A percentile compares a stretch with the other conserved stretches of the same genome.
Evolutionary conservation across 129 eudicot species (phyloP).

Genomic region (Helichrysum umbraculigerum): DNA sequence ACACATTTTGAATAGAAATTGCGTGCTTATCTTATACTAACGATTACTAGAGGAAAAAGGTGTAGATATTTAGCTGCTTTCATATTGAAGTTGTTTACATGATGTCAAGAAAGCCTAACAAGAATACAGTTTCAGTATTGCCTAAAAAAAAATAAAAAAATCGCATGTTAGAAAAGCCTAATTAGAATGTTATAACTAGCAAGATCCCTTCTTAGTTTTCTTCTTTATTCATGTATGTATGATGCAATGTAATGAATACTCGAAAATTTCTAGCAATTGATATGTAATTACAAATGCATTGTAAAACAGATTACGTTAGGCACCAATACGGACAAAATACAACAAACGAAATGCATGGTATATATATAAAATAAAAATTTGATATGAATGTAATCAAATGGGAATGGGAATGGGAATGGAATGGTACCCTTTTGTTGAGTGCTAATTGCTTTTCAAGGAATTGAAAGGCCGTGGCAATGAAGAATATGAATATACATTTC

Average conservation of each 20-base stretch:
- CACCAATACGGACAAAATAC: no score
- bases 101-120: not conserved
- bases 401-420: not conserved
- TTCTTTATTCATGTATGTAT: no score
- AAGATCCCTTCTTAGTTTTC: no score
- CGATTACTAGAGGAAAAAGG: not conserved
- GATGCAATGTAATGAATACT: no score
- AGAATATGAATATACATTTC: constrained; percentile 52
- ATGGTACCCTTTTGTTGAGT: constrained; percentile 45
- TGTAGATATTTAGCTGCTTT: not conserved
- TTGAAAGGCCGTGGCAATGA: constrained; percentile 49
- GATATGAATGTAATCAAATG: not conserved
- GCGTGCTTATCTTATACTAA: constrained; percentile 14
- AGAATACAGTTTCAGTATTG: no score
- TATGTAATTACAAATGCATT: no score
- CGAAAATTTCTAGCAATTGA: no score
- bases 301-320: no score
- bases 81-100: not conserved
- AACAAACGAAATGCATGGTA: no score
- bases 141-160: no score
- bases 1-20: not conserved
- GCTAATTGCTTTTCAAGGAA: constrained; percentile 45
- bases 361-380: not conserved
- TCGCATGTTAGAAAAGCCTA: no score
- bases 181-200: no score